These are phyloP conservation scores for Mixia osmundae DNA, from an alignment of 1,284 basidiomycete genomes.

Conservation along the genomic window DNA sequence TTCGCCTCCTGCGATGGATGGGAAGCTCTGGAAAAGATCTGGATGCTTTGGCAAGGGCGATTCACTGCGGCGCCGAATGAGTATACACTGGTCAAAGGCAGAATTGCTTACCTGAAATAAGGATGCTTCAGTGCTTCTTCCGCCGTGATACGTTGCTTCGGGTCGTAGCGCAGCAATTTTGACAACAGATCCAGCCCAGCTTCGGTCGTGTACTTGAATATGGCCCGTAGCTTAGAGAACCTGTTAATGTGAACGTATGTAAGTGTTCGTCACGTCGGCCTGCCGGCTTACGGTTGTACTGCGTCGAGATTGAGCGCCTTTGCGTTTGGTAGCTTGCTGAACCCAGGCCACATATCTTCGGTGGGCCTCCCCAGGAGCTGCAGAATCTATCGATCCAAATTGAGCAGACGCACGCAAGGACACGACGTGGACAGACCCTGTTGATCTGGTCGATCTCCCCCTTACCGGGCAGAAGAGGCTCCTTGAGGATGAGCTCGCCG, in stretches of 20 bases:
- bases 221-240: constrained; percentile 27
- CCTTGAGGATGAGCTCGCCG: constrained; percentile 76
- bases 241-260: constrained; percentile 11
- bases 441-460: constrained; percentile 77
- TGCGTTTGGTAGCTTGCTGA: constrained; percentile 46
- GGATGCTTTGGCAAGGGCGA: constrained; percentile 87
- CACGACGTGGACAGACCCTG: constrained; percentile 30
- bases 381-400: constrained; percentile 34
- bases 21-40: constrained; percentile 90
- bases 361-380: constrained; percentile 76
- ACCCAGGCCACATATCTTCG: constrained; percentile 64
- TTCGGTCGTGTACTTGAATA: constrained; percentile 54
- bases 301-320: constrained; percentile 41
- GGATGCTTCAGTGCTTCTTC: constrained; percentile 71
- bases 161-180: constrained; percentile 68
- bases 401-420: neutral
- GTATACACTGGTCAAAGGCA: neutral
- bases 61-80: constrained; percentile 35
- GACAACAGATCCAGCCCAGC: constrained; percentile 67
- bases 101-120: constrained; percentile 51
- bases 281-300: constrained; percentile 15
- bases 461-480: constrained; percentile 87
- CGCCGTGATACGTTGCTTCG: constrained; percentile 55
- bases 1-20: constrained; percentile 88
- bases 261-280: neutral